A percentile compares a stretch with the other conserved stretches of the same genome.
These are phyloP conservation scores for Aspergillus persii DNA, from an alignment of 2,329 filamentous ascomycete species.

Conservation along the genomic window DNA sequence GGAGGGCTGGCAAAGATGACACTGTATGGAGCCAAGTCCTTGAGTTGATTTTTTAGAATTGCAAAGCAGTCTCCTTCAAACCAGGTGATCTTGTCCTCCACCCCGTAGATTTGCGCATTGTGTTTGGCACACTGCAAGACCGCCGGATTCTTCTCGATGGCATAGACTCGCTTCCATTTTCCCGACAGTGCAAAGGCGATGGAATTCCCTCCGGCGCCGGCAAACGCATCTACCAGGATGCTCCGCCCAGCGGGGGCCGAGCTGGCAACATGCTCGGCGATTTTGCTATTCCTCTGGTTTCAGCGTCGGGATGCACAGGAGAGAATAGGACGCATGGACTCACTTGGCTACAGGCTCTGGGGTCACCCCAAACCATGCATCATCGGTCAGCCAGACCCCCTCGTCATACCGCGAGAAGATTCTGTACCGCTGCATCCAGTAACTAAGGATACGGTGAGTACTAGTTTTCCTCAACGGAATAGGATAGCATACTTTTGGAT, in stretches of 20 bases:
- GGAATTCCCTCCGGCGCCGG: slow-evolving; percentile 86
- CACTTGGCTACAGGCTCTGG: slow-evolving; percentile 87
- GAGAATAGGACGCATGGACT: slow-evolving; percentile 26
- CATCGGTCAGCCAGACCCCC: slow-evolving; percentile 85
- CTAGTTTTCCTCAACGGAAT: too few relatives aligned
- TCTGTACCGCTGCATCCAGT: slow-evolving; percentile 83
- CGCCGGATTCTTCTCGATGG: slow-evolving; percentile 77
- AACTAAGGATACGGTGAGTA: slow-evolving; percentile 53
- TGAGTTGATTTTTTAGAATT: slow-evolving; percentile 56
- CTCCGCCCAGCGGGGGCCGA: slow-evolving; percentile 56
- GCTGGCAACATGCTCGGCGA: slow-evolving; percentile 68
- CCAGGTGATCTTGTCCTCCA: slow-evolving; percentile 77
- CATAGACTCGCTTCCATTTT: slow-evolving; percentile 80
- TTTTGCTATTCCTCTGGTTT: slow-evolving; percentile 54
- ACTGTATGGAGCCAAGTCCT: slow-evolving; percentile 48
- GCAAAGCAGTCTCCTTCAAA: slow-evolving; percentile 84
- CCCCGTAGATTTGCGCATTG: slow-evolving; percentile 83
- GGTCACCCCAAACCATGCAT: slow-evolving; percentile 96
- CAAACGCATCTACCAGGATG: slow-evolving; percentile 83
- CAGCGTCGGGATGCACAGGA: background rate
- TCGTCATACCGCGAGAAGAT: slow-evolving; percentile 87
- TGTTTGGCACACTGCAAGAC: slow-evolving; percentile 87
- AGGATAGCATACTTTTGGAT: slow-evolving; percentile 68
- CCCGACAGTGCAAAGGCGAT: slow-evolving; percentile 87
- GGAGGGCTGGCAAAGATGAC: slow-evolving; percentile 71